Evolutionary conservation across 2,329 filamentous ascomycete genomes (phyloP).

Genomic region (Cephalotrichum gorgonifer): DNA sequence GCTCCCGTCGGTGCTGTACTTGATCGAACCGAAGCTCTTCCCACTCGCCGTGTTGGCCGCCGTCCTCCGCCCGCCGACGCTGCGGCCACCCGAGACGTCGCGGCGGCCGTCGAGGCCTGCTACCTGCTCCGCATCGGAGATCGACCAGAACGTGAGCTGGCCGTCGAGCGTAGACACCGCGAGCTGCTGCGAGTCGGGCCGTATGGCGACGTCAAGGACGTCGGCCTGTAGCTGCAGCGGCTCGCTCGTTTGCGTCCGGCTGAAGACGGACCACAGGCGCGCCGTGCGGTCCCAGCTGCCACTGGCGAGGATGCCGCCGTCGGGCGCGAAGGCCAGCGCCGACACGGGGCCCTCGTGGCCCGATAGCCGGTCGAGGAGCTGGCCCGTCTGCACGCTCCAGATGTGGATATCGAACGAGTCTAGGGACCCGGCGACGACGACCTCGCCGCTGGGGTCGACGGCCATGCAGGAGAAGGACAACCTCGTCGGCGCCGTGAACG

Average conservation of each 20-base stretch:
- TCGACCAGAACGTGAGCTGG: slow-evolving; percentile 88
- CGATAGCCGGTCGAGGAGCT: slow-evolving; percentile 79
- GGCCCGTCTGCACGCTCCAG: slow-evolving; percentile 96
- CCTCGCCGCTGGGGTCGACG: slow-evolving; percentile 93
- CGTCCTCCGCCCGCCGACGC: slow-evolving; percentile 75
- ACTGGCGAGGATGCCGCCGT: slow-evolving; percentile 73
- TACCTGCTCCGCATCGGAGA: slow-evolving; percentile 78
- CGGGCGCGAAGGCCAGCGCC: slow-evolving; percentile 76
- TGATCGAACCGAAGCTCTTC: slow-evolving; percentile 80
- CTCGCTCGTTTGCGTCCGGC: slow-evolving; percentile 87
- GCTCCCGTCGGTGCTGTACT: slow-evolving; percentile 84
- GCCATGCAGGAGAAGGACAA: slow-evolving; percentile 89
- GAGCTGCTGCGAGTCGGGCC: slow-evolving; percentile 84
- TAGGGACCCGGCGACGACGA: slow-evolving; percentile 87
- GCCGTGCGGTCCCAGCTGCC: slow-evolving; percentile 97
- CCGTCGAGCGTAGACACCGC: slow-evolving; percentile 90
- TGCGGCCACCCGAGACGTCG: slow-evolving; percentile 87
- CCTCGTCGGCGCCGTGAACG: slow-evolving; percentile 86
- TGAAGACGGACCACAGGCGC: slow-evolving; percentile 92
- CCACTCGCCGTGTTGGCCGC: slow-evolving; percentile 85
- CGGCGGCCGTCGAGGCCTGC: slow-evolving; percentile 80
- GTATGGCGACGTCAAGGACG: slow-evolving; percentile 73
- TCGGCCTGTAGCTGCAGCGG: slow-evolving; percentile 87
- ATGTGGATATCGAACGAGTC: slow-evolving; percentile 97
- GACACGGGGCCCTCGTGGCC: slow-evolving; percentile 94